Base-by-base conservation (phyloP, 495 filamentous ascomycete species). In the Xylaria telfairii region DNA sequence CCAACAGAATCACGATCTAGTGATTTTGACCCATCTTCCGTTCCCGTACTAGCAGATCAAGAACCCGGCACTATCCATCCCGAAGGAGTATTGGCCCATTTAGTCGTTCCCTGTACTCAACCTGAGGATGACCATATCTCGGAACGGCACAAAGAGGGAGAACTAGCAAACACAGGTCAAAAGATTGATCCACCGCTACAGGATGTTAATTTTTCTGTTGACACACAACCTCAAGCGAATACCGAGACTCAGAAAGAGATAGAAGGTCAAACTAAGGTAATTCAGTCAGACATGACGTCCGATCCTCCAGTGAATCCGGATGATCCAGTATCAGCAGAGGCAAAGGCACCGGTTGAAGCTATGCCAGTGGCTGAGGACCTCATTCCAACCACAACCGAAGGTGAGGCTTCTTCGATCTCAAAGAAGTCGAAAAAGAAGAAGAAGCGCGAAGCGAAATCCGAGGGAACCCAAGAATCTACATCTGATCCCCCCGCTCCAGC, bases 401-500 rank as follows among this genome's bases (percentile, higher is more conserved):
- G 70, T 39, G 57, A 67, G 39, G n/a, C 46, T 65, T 66, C 53
- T 67, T 44, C 46, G 8, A 19, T 30, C 44, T 47, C 39, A 34
- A 72, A 77, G 68, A 75, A 79, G 54, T 65, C 70, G 69, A 82
- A 79, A 72, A 81, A 76, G 61, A 73, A 75, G 65, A 82, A 78
- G 70, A 72, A 73, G 59, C 75, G 74, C 61, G 78, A 80, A 71
- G 69, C 64, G 39, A 77, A 77, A 41, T 64, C 64, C n/a, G 65
- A 68, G 32, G 71, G 74, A 24, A 12, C 30, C 15, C 67, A 72
- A 39, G 68, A 73, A 46, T 63, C 70, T 24, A 32, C 57, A 67
- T 68, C 70, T 60, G 62, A 72, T 41, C 54, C 65, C 63, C 46
- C 34, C 54, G 24, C 41, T 7, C 34, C 41, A 26, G 1, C 47